phyloP scores from a whole-genome alignment of 2,329 filamentous ascomycete species.

The Aspergillus sp. region DNA sequence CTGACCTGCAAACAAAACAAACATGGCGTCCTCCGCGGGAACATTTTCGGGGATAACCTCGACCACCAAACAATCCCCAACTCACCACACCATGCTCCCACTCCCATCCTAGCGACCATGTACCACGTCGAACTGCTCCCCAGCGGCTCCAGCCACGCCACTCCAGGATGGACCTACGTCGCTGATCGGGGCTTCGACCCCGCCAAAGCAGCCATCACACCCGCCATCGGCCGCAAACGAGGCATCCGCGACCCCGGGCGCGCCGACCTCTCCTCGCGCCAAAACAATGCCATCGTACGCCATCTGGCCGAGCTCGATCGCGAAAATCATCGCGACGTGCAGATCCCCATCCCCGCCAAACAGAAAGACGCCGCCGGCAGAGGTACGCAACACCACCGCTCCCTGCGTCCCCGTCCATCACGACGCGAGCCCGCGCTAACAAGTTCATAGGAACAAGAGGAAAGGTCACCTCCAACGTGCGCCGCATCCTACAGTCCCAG shows the following conservation, averaged over 20 bases:
- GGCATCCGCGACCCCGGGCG: slow-evolving; percentile 58
- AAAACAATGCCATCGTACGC: slow-evolving; percentile 76
- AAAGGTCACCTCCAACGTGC: slow-evolving; percentile 47
- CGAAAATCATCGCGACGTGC: slow-evolving; percentile 70
- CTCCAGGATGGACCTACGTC: slow-evolving; percentile 91
- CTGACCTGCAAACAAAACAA: slow-evolving; percentile 19
- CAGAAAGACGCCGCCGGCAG: slow-evolving; percentile 45
- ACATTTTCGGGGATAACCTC: not conserved
- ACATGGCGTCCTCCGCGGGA: slow-evolving; percentile 4
- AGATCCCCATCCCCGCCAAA: slow-evolving; percentile 66
- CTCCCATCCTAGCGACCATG: slow-evolving; percentile 39
- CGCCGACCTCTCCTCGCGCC: slow-evolving; percentile 72
- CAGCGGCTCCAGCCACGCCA: slow-evolving; percentile 63
- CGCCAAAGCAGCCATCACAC: slow-evolving; percentile 54
- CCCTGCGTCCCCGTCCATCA: too few relatives aligned
- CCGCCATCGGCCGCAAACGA: slow-evolving; percentile 63
- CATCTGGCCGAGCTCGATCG: slow-evolving; percentile 79
- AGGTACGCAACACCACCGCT: slow-evolving; percentile 24
- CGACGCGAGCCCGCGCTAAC: not conserved
- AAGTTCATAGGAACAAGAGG: slow-evolving; percentile 26
- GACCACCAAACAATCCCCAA: not conserved
- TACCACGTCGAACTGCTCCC: slow-evolving; percentile 80
- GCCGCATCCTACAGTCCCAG: slow-evolving; percentile 47
- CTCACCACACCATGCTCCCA: not conserved
- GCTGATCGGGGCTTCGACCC: slow-evolving; percentile 66